Conservation (phyloP, 2,329 filamentous ascomycete species). For the Fusarium haematococcum region DNA sequence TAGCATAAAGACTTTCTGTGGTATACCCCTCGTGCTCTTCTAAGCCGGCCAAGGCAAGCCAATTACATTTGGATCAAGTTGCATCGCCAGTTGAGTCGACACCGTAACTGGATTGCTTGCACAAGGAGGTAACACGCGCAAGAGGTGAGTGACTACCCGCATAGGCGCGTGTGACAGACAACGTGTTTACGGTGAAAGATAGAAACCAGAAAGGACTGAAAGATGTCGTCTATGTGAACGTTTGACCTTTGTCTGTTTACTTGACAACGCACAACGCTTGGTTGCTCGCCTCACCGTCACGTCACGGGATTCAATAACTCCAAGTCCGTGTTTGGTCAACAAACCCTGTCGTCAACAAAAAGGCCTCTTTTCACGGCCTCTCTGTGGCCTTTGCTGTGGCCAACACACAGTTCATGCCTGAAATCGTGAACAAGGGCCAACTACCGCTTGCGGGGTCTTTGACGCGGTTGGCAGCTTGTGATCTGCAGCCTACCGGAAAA, state of each 20-base stretch:
- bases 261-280: background rate
- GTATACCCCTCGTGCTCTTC: background rate
- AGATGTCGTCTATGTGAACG: background rate
- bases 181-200: background rate
- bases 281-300: background rate
- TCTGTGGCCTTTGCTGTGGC: background rate
- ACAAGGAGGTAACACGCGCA: background rate
- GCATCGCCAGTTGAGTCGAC: background rate
- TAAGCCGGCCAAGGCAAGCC: background rate
- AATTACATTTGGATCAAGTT: background rate
- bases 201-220: background rate
- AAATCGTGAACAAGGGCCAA: background rate
- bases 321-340: background rate
- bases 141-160: background rate
- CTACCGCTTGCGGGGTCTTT: background rate
- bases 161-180: background rate
- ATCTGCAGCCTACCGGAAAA: constrained; percentile 32
- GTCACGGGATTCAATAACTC: background rate
- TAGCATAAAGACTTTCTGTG: background rate
- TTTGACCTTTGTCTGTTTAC: background rate
- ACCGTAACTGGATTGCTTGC: background rate
- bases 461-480: constrained; percentile 29
- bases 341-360: background rate
- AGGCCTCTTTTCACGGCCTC: background rate
- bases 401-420: background rate